phyloP scores from a whole-genome alignment of 208 protist species.

The Vickermania ingenoplastis region DNA sequence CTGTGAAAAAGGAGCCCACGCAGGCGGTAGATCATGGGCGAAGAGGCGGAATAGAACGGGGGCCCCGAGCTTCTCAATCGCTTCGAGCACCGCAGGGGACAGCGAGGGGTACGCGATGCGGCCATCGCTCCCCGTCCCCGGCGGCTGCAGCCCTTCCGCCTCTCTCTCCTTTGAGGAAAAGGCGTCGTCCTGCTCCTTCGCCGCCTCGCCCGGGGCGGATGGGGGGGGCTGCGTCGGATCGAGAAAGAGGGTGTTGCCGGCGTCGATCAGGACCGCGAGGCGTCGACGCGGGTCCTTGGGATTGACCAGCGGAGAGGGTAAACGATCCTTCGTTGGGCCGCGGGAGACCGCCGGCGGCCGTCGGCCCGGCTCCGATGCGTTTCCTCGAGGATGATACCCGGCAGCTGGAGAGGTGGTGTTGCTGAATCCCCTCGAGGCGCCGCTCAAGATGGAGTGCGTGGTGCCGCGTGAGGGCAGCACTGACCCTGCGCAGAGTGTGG shows the following conservation, averaged over 20 bases:
- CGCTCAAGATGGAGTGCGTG: no score
- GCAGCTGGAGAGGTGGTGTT: no score
- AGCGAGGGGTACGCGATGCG: background rate
- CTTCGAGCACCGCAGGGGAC: slow-evolving; percentile 26
- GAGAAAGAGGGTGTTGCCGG: slow-evolving; percentile 35
- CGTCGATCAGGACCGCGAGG: slow-evolving; percentile 70
- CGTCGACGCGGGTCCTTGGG: slow-evolving; percentile 60
- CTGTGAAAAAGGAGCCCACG: slow-evolving; percentile 28
- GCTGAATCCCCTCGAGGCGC: no score
- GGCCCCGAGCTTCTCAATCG: slow-evolving; percentile 54
- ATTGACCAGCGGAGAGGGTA: slow-evolving; percentile 44
- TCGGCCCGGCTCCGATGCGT: no score
- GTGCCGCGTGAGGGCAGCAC: no score
- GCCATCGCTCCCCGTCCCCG: slow-evolving; percentile 7
- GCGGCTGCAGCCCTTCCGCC: slow-evolving; percentile 1
- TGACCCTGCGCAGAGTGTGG: no score
- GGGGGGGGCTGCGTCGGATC: slow-evolving; percentile 5
- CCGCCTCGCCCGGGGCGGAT: background rate
- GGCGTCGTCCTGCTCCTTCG: background rate
- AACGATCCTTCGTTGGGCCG: slow-evolving; percentile 70
- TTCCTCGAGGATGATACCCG: no score
- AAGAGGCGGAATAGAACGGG: slow-evolving; percentile 77
- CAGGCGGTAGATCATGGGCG: slow-evolving; percentile 46
- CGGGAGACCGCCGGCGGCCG: background rate
- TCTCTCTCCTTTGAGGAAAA: slow-evolving; percentile 3